Evolutionary conservation across 768 basidiomycete genomes (phyloP).

Genomic region (Lentinula boryana): DNA sequence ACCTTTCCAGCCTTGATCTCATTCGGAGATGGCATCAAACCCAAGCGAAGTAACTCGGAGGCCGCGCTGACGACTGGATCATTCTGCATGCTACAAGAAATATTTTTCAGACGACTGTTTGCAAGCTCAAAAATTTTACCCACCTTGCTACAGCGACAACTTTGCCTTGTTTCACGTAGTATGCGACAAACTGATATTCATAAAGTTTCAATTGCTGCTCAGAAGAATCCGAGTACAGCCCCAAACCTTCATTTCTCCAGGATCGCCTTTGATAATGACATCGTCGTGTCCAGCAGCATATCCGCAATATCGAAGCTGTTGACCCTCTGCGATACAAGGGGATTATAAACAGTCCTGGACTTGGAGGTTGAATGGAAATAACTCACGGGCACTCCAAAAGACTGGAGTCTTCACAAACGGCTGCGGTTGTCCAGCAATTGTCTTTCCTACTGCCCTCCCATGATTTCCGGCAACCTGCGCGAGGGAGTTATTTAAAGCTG

Average conservation of each 20-base stretch:
- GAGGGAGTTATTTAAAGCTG: not conserved
- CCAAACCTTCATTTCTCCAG: constrained; percentile 69
- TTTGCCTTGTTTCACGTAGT: constrained; percentile 61
- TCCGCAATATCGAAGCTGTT: constrained; percentile 83
- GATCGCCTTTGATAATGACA: constrained; percentile 69
- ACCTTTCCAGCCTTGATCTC: constrained; percentile 77
- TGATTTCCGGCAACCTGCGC: constrained; percentile 76
- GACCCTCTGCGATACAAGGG: constrained; percentile 50
- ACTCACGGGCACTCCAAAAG: constrained; percentile 88
- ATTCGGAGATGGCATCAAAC: constrained; percentile 71
- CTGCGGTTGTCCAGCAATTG: constrained; percentile 57
- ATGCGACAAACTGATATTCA: constrained; percentile 62
- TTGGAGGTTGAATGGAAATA: not conserved
- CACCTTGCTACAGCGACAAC: constrained; percentile 66
- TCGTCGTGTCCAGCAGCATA: constrained; percentile 68
- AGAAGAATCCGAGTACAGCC: not conserved
- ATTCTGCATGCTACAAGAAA: constrained; percentile 57
- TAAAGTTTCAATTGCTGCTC: not conserved
- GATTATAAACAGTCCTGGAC: not conserved
- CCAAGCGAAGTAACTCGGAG: constrained; percentile 71
- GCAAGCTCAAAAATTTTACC: constrained; percentile 6
- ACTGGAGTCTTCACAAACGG: constrained; percentile 78
- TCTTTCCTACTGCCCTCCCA: constrained; percentile 77
- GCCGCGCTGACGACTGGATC: constrained; percentile 78
- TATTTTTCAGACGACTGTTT: not conserved